phyloP scores from a whole-genome alignment of 257 asterid species.

The Fraxinus americana region DNA sequence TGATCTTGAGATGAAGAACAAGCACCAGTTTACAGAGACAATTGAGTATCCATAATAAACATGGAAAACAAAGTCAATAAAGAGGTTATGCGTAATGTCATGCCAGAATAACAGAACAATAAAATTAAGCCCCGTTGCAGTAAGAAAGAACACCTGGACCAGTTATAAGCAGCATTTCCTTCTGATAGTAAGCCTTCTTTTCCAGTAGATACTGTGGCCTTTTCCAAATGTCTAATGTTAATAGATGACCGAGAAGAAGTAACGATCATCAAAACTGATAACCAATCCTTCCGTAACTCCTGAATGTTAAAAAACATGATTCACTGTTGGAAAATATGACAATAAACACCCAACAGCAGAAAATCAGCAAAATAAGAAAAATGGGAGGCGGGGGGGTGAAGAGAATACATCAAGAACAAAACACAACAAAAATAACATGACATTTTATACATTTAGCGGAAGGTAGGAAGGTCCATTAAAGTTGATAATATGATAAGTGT shows the following conservation, averaged over 20 bases:
- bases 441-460: conserved; percentile 19
- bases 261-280: conserved; percentile 87
- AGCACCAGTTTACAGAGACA: background rate
- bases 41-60: background rate
- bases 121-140: conserved; percentile 22
- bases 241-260: conserved; percentile 98
- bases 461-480: conserved; percentile 17
- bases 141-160: conserved; percentile 75
- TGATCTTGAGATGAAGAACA: background rate
- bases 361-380: conserved; percentile 17
- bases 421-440: conserved; percentile 8
- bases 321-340: background rate
- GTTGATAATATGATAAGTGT: background rate
- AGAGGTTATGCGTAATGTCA: background rate
- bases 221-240: conserved; percentile 93
- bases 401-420: conserved; percentile 5
- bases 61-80: background rate
- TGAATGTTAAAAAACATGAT: conserved; percentile 36
- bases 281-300: conserved; percentile 95
- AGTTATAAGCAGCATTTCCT: conserved; percentile 96
- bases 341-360: background rate
- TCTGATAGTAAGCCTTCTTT: conserved; percentile 95
- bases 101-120: conserved; percentile 15
- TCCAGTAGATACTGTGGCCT: conserved; percentile 98
- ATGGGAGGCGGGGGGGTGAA: background rate